Evolutionary conservation across 164 flowering plant species (phyloP).

Genomic region (Tetrastigma voinierianum): DNA sequence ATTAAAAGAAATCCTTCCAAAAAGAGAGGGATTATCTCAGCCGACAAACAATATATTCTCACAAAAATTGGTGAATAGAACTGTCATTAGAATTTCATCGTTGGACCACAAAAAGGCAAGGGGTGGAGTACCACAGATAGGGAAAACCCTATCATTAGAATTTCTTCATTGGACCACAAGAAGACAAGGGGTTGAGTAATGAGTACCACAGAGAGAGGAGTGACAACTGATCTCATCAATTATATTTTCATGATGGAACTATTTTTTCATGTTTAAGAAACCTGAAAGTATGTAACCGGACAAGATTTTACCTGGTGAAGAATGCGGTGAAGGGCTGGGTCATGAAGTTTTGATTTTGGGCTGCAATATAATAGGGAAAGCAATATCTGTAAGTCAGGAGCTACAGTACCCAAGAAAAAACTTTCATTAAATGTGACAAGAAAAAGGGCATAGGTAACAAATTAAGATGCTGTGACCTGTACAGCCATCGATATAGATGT

Average conservation of each 20-base stretch:
- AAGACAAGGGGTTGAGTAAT: neutral
- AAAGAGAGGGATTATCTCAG: no score
- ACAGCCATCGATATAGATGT: constrained; percentile 89
- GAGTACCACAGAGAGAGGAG: neutral
- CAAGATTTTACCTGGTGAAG: constrained; percentile 73
- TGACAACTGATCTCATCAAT: neutral
- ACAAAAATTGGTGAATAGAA: no score
- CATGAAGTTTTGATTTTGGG: constrained; percentile 96
- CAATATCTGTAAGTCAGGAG: no score
- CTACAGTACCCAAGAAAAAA: constrained; percentile 1
- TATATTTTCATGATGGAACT: neutral
- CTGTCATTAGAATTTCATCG: no score
- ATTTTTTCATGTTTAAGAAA: neutral
- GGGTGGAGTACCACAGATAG: neutral
- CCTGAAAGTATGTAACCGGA: neutral
- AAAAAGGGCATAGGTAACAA: constrained; percentile 4
- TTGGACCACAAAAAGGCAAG: neutral
- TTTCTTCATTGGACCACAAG: neutral
- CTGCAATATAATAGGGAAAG: constrained; percentile 41
- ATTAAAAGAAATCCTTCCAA: no score
- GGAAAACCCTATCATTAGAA: no score
- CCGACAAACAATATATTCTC: no score
- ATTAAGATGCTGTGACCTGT: constrained; percentile 54
- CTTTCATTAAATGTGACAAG: constrained; percentile 10
- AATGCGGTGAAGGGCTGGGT: constrained; percentile 85